phyloP scores from a whole-genome alignment of 2,329 filamentous ascomycete genomes.

The Aspergillus tanneri region DNA sequence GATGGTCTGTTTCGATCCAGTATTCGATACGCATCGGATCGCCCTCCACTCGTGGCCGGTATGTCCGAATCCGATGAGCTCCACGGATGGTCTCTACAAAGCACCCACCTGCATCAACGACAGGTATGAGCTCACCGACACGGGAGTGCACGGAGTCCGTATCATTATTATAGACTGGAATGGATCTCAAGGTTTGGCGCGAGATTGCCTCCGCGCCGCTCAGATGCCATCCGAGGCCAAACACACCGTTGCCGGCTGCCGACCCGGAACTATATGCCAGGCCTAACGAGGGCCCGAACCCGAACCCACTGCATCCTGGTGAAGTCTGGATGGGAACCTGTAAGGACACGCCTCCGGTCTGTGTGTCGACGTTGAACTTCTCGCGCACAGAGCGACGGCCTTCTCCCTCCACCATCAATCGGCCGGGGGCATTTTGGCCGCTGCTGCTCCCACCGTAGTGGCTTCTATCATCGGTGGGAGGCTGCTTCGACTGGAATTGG shows the following conservation, averaged over 20 bases:
- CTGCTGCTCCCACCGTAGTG: too few species aligned
- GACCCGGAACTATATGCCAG: neutral
- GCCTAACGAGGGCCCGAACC: neutral
- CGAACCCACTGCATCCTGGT: neutral
- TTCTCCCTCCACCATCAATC: too few species aligned
- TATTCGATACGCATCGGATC: neutral
- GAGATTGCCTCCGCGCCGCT: neutral
- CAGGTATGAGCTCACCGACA: neutral
- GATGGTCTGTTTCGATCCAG: neutral
- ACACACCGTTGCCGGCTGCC: neutral
- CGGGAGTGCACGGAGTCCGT: neutral
- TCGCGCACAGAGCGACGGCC: too few species aligned
- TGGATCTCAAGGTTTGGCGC: neutral
- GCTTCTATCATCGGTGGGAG: too few species aligned
- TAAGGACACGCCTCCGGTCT: neutral
- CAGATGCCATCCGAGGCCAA: neutral
- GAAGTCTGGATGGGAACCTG: neutral
- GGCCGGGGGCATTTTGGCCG: too few species aligned
- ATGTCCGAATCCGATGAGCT: neutral
- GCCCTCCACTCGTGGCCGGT: neutral
- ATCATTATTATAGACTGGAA: neutral
- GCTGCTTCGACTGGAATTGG: too few species aligned
- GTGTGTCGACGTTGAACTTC: neutral
- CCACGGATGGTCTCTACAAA: neutral
- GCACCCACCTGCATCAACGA: neutral